Base-by-base conservation (phyloP, 1,284 basidiomycete genomes). In the Irpex rosettiformis region DNA sequence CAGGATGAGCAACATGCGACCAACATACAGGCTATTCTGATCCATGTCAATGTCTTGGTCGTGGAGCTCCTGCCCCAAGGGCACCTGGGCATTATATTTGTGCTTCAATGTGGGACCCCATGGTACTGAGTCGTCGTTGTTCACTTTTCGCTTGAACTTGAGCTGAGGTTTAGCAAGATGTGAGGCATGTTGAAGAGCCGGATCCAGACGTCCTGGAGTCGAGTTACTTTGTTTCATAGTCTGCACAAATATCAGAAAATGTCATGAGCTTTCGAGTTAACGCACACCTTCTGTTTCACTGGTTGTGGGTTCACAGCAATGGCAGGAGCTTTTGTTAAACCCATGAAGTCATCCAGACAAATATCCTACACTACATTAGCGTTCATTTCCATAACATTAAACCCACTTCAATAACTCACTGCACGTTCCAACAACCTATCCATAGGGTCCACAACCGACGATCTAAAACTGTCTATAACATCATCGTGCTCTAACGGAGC, bases 391-490 rank as follows among this genome's bases (percentile, higher is more conserved):
- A 61, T 25, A 52, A 52, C 27, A 51, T 27, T 28, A 59, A 52
- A 28, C 29, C 40, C 60, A 45, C 24, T 24, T 33, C 2, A 21
- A n/a, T 42, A 48, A 76, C 86, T 71, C 65, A 91, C 93, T 3
- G 94, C 90, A 57, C 85, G 81, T 72, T 98, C 96, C 58, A 97
- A 75, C 57, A 98, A 71, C 40, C 84, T 80, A 71, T 98, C 96
- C 74, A 97, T 84, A 0, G 85, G 77, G 69, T 96, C 93, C 16
- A 93, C 88, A 0, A 96, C 81, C 29, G 84, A 70, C n/a, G 82
- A 77, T 62, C 88, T 82, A 70, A 94, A 97, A 63, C 83, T 84
- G 69, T 96, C 94, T 22, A 88, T 74, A 1, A 96, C 79, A 73
- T 95, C 90, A 62, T 89, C 82, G 57, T 78, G 82, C 61, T 81